phyloP scores from a whole-genome alignment of 306 rosid species.

The Cicer judaicum region DNA sequence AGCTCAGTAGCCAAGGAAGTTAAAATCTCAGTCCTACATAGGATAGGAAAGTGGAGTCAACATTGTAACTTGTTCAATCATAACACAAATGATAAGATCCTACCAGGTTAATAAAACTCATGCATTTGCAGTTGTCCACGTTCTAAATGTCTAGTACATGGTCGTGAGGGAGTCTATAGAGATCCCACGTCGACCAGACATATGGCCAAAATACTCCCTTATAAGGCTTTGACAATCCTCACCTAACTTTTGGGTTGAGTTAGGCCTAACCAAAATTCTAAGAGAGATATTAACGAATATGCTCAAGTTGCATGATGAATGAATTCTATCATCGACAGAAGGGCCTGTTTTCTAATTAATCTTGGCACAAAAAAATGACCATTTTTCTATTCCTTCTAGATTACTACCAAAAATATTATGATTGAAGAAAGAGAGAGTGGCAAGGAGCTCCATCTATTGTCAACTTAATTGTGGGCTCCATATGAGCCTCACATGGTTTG shows the following conservation, averaged over 20 bases:
- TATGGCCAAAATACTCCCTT: too few relatives aligned
- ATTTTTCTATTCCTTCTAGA: not conserved
- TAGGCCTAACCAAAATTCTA: too few relatives aligned
- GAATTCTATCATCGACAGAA: too few relatives aligned
- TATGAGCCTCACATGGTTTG: not conserved
- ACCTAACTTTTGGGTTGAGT: too few relatives aligned
- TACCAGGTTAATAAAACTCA: not conserved
- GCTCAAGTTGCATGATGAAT: too few relatives aligned
- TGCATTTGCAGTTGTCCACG: not conserved
- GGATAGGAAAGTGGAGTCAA: not conserved
- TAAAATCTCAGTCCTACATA: not conserved
- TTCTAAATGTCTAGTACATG: conserved; percentile 6
- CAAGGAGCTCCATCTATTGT: not conserved
- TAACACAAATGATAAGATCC: not conserved
- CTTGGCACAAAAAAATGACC: not conserved
- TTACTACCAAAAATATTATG: conserved; percentile 10
- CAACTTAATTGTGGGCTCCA: not conserved
- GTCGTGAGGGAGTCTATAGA: too few relatives aligned
- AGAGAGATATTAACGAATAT: too few relatives aligned
- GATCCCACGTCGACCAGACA: too few relatives aligned
- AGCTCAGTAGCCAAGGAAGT: not conserved
- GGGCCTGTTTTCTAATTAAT: too few relatives aligned
- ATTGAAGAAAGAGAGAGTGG: too few relatives aligned
- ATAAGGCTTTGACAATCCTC: too few relatives aligned
- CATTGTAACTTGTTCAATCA: not conserved